Evolutionary conservation across 108 stramenopile species (phyloP), one percentile per base, ranked within the genome.

Genomic region (Pseudonitzschia multiseries): DNA sequence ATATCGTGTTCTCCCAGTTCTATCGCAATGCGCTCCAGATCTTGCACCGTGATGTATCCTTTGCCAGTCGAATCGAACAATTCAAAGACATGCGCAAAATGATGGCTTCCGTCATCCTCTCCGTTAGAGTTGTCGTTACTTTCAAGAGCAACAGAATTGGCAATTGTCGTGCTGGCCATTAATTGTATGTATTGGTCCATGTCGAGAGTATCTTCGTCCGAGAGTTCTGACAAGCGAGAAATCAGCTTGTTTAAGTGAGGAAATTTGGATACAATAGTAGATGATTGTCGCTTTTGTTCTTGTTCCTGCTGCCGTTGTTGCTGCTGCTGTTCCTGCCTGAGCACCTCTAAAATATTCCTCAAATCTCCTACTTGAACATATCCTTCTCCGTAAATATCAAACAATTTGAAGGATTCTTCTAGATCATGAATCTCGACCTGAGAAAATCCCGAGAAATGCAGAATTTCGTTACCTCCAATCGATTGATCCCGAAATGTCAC

Each of bases 1-100:
- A 99, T 98, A 67, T 68, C 70, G 31, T 87, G 91, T 88, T 99
- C 99, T 10, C 99, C 99, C 56, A 99, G 79, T 78, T 99, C 98
- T 48, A 89, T 84, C 8, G 99, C 97, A 8, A 99, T 96, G 36
- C 97, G 78, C 76, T 96, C 91, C 57, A 99, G 83, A 78, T 99
- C 97, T 44, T 96, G 74, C 21, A 98, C 73, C 0, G 90, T 86
- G 56, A 99, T 98, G 73, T 94, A 92, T 50, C 98, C 99, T 43
- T 97, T 97, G 65, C 93, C 84, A 70, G 97, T 91, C 62, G 91
- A 93, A 81, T 99, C 99, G 67, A 99, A 99, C 42, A 99, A 81
- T 71, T 97, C 91, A 78, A 99, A 99, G 13, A 99, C 96, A 83
- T 96, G 98, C 48, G 76, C 71, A 51, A 87, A 74, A 27, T 90